These are phyloP conservation scores for Nepenthes alata DNA, from an alignment of 179 eudicot genomes.

Conservation along the genomic window DNA sequence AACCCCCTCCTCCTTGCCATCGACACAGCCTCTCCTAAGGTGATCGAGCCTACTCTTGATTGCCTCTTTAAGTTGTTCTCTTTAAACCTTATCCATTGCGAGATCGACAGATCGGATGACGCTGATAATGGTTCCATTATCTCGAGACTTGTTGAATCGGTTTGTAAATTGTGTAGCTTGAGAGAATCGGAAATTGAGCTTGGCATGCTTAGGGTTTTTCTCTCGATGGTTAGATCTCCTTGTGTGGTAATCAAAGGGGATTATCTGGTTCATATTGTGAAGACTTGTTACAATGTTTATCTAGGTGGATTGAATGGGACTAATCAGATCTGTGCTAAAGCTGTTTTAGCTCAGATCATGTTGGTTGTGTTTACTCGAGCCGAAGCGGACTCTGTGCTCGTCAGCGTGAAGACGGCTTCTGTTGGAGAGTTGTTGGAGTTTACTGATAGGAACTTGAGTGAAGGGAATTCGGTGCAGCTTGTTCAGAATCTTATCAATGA, in stretches of 20 bases:
- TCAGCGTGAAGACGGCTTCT: slow-evolving; percentile 28
- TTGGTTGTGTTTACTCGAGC: slow-evolving; percentile 57
- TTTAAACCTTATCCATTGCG: slow-evolving; percentile 35
- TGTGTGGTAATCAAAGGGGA: slow-evolving; percentile 50
- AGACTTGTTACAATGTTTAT: slow-evolving; percentile 80
- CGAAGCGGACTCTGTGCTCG: slow-evolving; percentile 49
- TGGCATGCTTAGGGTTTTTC: slow-evolving; percentile 46
- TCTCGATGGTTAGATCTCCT: slow-evolving; percentile 63
- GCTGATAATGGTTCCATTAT: slow-evolving; percentile 13
- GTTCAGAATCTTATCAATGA: slow-evolving; percentile 64
- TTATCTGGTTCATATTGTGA: slow-evolving; percentile 52
- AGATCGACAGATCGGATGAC: slow-evolving; percentile 23
- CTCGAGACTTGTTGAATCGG: slow-evolving; percentile 37
- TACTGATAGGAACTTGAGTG: slow-evolving; percentile 78
- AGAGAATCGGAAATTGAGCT: slow-evolving; percentile 65
- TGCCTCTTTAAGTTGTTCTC: slow-evolving; percentile 52
- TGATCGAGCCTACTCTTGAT: slow-evolving; percentile 71
- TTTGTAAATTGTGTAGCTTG: slow-evolving; percentile 44
- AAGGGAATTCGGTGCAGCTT: slow-evolving; percentile 77
- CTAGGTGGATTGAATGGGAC: slow-evolving; percentile 77
- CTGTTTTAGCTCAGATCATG: slow-evolving; percentile 87
- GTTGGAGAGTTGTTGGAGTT: slow-evolving; percentile 77
- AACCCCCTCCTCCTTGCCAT: slow-evolving; percentile 60
- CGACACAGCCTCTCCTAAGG: slow-evolving; percentile 49
- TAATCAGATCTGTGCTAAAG: slow-evolving; percentile 90